Evolutionary conservation across 2,329 filamentous ascomycete genomes (phyloP), one percentile per base, ranked within the genome.

Genomic region (Fusarium zealandicum): DNA sequence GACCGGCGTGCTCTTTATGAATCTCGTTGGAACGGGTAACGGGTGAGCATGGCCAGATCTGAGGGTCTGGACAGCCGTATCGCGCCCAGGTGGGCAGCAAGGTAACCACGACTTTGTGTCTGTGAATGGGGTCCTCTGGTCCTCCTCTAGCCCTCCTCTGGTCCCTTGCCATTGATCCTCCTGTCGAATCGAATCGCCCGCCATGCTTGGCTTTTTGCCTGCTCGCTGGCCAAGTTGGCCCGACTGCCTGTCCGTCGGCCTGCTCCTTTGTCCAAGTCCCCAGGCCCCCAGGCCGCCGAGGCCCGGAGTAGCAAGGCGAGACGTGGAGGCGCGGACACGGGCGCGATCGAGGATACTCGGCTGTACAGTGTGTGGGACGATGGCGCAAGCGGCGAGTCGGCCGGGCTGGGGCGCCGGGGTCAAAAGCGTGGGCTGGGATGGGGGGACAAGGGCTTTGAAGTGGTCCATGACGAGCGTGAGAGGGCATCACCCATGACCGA

Each of bases 361-460:
- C 63, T 66, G 61, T 65, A 66, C 66, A 68, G 58, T 60, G 64
- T 67, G 65, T 68, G 66, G 66, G 66, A 68, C 65, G 64, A 68
- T 68, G 65, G 65, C 65, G 65, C 65, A 66, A 68, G 65, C 60
- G 54, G 47, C 54, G 53, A 64, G 56, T 59, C 57, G 62, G 63
- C 63, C 45, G 54, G 61, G 52, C 52, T 63, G 63, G 65, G 63
- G 61, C 56, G 47, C 55, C 44, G 50, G 59, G 64, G 59, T 64
- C 44, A 41, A 55, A 60, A 63, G 55, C 51, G 52, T 60, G 59
- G 59, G 59, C 59, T 63, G 53, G 59, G 43, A 51, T 49, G 47
- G 59, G 44, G 44, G 38, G 61, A 54, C 56, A 63, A 61, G 63
- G 63, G 59, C 49, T 59, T 45, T 61, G 57, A 54, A 65, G 50